Conservation (phyloP, 768 basidiomycete species). For the Suillus sp. region DNA sequence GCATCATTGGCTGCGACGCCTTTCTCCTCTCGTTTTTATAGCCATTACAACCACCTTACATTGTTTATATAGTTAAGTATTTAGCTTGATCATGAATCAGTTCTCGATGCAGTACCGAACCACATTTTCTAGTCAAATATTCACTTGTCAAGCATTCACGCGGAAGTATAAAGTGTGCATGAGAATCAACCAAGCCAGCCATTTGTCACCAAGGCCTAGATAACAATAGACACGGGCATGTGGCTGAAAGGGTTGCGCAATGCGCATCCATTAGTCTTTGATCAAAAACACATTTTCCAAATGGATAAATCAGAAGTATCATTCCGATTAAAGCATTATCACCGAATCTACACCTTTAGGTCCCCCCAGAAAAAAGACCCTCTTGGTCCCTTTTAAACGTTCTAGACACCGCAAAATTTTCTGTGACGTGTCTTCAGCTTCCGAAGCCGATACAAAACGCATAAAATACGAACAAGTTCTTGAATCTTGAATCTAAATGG, state of each 20-base stretch:
- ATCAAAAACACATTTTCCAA: neutral
- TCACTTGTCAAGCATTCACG: neutral
- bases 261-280: neutral
- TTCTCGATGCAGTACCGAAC: neutral
- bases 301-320: neutral
- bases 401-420: neutral
- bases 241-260: neutral
- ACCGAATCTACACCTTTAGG: neutral
- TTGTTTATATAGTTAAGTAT: neutral
- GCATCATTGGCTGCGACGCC: neutral
- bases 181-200: neutral
- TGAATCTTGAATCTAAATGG: neutral
- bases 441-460: neutral
- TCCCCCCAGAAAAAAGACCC: neutral
- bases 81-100: neutral
- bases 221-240: neutral
- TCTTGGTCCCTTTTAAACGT: neutral
- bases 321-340: neutral
- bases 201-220: too few relatives aligned
- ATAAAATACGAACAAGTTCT: neutral
- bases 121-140: neutral
- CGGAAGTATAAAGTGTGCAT: neutral
- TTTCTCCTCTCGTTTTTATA: neutral
- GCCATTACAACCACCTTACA: neutral
- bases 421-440: neutral